Conservation (phyloP, 176 grass and related monocot genomes). For the Puya raimondii region DNA sequence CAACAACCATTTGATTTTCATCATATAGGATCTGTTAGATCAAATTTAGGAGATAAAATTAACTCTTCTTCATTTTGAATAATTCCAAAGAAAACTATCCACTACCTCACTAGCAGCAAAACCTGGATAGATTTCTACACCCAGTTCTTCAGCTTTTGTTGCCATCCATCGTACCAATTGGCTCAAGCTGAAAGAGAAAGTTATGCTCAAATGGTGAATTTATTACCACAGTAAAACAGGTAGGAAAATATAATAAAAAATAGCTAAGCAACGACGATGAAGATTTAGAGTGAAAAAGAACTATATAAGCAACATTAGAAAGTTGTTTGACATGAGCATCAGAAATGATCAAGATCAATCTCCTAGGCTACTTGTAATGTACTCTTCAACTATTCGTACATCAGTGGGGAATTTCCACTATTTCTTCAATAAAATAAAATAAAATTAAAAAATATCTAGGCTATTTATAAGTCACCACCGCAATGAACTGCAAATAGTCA, state of each 20-base stretch:
- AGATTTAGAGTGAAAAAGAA: neutral
- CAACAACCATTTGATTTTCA: slow-evolving; percentile 67
- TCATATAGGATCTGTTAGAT: slow-evolving; percentile 84
- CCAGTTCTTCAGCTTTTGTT: slow-evolving; percentile 78
- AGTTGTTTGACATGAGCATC: too few relatives aligned
- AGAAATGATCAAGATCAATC: too few relatives aligned
- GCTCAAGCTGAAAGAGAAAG: slow-evolving; percentile 49
- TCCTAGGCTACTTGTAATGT: too few relatives aligned
- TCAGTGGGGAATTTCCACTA: too few relatives aligned
- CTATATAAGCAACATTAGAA: too few relatives aligned
- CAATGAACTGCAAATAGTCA: neutral
- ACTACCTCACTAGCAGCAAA: slow-evolving; percentile 97
- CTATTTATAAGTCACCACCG: too few relatives aligned
- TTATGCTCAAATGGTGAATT: neutral
- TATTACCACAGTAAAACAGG: neutral
- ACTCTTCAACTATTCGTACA: too few relatives aligned
- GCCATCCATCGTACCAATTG: slow-evolving; percentile 88
- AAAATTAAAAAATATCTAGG: too few relatives aligned
- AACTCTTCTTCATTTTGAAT: slow-evolving; percentile 20
- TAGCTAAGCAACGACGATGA: neutral
- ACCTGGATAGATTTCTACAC: slow-evolving; percentile 97
- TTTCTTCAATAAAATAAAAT: too few relatives aligned
- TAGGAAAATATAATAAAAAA: neutral
- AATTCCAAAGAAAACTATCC: slow-evolving; percentile 20
- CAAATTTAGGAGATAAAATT: slow-evolving; percentile 30